Evolutionary conservation across 2,329 filamentous ascomycete genomes (phyloP), one percentile per base, ranked within the genome.

Genomic region (Orbilia blumenaviensis): DNA sequence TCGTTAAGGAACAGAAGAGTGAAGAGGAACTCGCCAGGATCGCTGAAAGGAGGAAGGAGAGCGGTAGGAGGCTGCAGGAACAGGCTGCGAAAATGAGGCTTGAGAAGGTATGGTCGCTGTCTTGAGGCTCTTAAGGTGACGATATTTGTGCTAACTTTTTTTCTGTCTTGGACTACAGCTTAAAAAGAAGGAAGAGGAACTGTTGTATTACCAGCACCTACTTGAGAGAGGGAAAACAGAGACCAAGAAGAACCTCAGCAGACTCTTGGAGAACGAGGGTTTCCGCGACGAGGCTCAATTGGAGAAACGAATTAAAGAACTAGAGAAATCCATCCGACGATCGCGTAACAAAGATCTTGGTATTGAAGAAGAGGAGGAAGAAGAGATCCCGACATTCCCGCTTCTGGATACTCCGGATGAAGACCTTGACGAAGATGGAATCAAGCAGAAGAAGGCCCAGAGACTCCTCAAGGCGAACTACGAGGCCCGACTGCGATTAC

Each of bases 71-170:
- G 50, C 82, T 99, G 25, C 95, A 99, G 82, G 93, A 97, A 80
- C 95, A 99, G 83, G 95, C 95, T 0, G 94, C 94, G 8, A 98
- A 97, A 83, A 97, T 97, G 93, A 90, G 95, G 6, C 85, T 99
- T 0, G 95, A 99, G 78, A 96, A 96, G 81, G 78, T 78, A 68
- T 25, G 7, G 29, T 14, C 34, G n/a, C 41, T 18, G n/a, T 25
- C 2, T 36, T 12, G n/a, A 14, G 62, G 18, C 50, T n/a, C 3
- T 3, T 52, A 16, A 46, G 10, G 18, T 38, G 8, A 18, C 18
- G 42, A 27, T 38, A 42, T 64, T 41, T 9, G n/a, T 23, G 14
- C 52, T 42, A 69, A 58, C 52, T 60, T 36, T 52, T 34, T 27
- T 42, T 44, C 29, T 14, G n/a, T n/a, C n/a, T n/a, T n/a, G 12